Base-by-base conservation (phyloP, 257 asterid genomes). In the Gardenia jasminoides region DNA sequence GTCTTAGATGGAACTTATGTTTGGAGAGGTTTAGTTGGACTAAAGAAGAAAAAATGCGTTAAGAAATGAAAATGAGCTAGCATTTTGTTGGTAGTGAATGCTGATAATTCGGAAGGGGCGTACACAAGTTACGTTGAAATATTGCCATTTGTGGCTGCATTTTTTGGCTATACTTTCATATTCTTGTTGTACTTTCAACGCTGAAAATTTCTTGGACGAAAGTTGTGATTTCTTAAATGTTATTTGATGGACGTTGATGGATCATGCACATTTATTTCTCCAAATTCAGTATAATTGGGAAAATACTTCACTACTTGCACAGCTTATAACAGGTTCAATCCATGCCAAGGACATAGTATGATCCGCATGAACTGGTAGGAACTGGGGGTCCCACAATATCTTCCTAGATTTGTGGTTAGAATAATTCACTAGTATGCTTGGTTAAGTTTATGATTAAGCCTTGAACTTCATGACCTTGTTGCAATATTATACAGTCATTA, bases 351-450 rank as follows among this genome's bases (percentile, higher is more conserved):
- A 47, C n/a, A 31, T 4, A 24, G 50, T 72, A 39, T 72, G 41
- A 52, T 39, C 31, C 6, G 16, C 16, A 10, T 15, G 56, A 68
- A 64, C 31, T 48, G 58, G 24, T 44, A 19, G 61, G 16, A 24
- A 46, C 31, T 15, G 47, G 16, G 11, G 47, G 44, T 33, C 26
- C 13, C 59, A 26, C 59, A 44, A 22, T 30, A 59, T 39, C 43
- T 75, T 20, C 41, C 59, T 75, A 15, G 36, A 59, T 41, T 75
- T 59, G 12, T 41, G 59, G 70, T 59, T 79, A 72, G 46, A 43
- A 24, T 72, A 33, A 62, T 72, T 20, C 61, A 13, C 36, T n/a
- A 48, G 56, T 39, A 12, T 50, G 20, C 6, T 66, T 13, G 39
- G 20, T 43, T 24, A 69, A 33, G 33, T 54, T 54, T 66, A 31